phyloP scores from a whole-genome alignment of 2,329 filamentous ascomycete genomes.

The Fusarium burgessii region DNA sequence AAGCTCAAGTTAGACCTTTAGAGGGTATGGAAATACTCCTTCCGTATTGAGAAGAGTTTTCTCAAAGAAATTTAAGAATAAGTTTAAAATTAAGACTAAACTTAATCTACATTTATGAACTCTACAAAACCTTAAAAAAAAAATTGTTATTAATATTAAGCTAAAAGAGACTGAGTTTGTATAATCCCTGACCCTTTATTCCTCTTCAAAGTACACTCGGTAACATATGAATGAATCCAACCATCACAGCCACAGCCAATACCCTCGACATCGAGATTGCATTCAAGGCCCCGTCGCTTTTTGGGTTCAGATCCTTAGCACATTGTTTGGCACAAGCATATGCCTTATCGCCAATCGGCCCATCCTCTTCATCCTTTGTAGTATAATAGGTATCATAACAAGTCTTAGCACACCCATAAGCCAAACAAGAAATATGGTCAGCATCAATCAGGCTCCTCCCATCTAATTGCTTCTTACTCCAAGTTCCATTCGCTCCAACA shows the following conservation, averaged over 20 bases:
- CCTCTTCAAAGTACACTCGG: neutral
- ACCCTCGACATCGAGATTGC: neutral
- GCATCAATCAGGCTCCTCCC: constrained; percentile 29
- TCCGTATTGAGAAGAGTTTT: too few relatives aligned
- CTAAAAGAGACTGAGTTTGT: neutral
- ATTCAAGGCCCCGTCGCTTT: neutral
- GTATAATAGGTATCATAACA: constrained; percentile 39
- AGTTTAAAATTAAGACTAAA: neutral
- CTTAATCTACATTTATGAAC: neutral
- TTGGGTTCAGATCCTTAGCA: constrained; percentile 32
- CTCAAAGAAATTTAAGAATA: neutral
- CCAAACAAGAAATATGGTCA: constrained; percentile 37
- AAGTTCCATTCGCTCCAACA: constrained; percentile 39
- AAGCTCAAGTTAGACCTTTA: too few relatives aligned
- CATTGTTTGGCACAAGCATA: constrained; percentile 35
- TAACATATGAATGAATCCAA: constrained; percentile 6
- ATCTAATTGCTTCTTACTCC: constrained; percentile 41
- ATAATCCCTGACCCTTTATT: neutral
- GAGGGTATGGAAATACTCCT: neutral
- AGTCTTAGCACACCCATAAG: constrained; percentile 34
- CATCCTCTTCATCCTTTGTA: constrained; percentile 30
- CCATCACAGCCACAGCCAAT: neutral
- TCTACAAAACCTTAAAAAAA: neutral
- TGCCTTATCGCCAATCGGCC: constrained; percentile 13
- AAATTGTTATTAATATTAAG: neutral